Evolutionary conservation across 73 alveolate genomes (phyloP).

Genomic region (Paraurostyla sp.): DNA sequence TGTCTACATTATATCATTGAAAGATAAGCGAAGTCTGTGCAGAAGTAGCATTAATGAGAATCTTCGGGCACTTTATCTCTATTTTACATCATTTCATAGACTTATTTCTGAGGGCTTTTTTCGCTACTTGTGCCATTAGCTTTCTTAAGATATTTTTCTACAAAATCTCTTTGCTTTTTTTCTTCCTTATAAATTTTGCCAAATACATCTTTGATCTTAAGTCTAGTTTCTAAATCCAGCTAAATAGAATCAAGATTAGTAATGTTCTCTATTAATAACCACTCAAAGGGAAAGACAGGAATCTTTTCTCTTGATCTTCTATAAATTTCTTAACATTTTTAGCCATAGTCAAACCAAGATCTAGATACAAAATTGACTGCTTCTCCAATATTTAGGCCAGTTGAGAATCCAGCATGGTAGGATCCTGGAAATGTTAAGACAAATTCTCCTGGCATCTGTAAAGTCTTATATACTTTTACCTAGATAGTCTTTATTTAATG

Average conservation of each 20-base stretch:
- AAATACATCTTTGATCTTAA: slow-evolving; percentile 27
- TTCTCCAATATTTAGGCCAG: slow-evolving; percentile 85
- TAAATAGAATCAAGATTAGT: slow-evolving; percentile 3
- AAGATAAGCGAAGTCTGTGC: slow-evolving; percentile 63
- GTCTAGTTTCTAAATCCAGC: not conserved
- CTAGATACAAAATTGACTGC: slow-evolving; percentile 86
- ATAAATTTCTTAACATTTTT: slow-evolving; percentile 57
- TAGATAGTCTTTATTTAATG: not conserved
- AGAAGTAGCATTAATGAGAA: slow-evolving; percentile 38
- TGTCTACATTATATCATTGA: slow-evolving; percentile 19
- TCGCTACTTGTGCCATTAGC: not conserved
- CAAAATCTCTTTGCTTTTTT: slow-evolving; percentile 2
- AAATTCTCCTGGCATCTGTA: slow-evolving; percentile 86
- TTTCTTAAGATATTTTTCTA: not conserved
- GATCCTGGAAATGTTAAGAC: slow-evolving; percentile 84
- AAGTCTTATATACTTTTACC: slow-evolving; percentile 81
- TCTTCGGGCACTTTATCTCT: slow-evolving; percentile 47
- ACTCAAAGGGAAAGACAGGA: slow-evolving; percentile 72
- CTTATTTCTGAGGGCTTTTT: not conserved
- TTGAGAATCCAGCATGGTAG: slow-evolving; percentile 90
- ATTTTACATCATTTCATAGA: slow-evolving; percentile 26
- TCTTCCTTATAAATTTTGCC: slow-evolving; percentile 4
- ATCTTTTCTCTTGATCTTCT: slow-evolving; percentile 64
- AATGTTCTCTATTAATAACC: slow-evolving; percentile 71
- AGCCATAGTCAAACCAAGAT: slow-evolving; percentile 81